Percentiles rank a stretch among this genome's conserved stretches.
Evolutionary conservation across 2,329 filamentous ascomycete genomes (phyloP).

Genomic region (Fusarium buxicola): DNA sequence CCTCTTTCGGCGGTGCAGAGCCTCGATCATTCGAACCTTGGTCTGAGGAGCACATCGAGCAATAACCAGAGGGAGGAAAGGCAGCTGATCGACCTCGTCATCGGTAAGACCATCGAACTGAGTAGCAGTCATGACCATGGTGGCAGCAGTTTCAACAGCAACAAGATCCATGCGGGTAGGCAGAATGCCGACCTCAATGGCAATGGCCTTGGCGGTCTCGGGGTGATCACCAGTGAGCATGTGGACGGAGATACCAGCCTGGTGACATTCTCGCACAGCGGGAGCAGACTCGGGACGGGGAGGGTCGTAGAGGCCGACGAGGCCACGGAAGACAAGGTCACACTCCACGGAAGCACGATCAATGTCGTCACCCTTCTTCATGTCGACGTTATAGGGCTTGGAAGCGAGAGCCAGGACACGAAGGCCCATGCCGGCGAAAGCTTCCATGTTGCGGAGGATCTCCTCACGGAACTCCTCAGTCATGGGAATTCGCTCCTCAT

Average conservation of each 20-base stretch:
- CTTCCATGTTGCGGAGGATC: conserved; percentile 73
- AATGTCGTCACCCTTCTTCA: conserved; percentile 57
- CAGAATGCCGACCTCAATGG: conserved; percentile 70
- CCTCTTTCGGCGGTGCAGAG: conserved; percentile 71
- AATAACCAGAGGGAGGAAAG: conserved; percentile 74
- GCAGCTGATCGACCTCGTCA: conserved; percentile 71
- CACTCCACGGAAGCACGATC: conserved; percentile 67
- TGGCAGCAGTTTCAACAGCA: conserved; percentile 63
- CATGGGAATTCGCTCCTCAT: conserved; percentile 53
- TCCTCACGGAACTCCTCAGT: conserved; percentile 64
- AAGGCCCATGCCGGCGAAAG: conserved; percentile 70
- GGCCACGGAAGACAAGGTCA: conserved; percentile 71
- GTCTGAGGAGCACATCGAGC: conserved; percentile 76
- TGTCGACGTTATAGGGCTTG: conserved; percentile 53
- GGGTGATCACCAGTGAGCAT: conserved; percentile 77
- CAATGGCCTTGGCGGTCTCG: conserved; percentile 72
- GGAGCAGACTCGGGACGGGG: conserved; percentile 74
- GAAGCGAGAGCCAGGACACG: conserved; percentile 74
- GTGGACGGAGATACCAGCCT: conserved; percentile 73
- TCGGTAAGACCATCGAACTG: conserved; percentile 73
- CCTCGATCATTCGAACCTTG: conserved; percentile 80
- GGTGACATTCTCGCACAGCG: conserved; percentile 68
- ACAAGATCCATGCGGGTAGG: conserved; percentile 61
- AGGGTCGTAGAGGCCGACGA: conserved; percentile 78
- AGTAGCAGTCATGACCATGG: conserved; percentile 72